Percentiles rank a stretch among this genome's conserved stretches.
phyloP scores from a whole-genome alignment of 2,329 filamentous ascomycete genomes.

The Colletotrichum somersetense region DNA sequence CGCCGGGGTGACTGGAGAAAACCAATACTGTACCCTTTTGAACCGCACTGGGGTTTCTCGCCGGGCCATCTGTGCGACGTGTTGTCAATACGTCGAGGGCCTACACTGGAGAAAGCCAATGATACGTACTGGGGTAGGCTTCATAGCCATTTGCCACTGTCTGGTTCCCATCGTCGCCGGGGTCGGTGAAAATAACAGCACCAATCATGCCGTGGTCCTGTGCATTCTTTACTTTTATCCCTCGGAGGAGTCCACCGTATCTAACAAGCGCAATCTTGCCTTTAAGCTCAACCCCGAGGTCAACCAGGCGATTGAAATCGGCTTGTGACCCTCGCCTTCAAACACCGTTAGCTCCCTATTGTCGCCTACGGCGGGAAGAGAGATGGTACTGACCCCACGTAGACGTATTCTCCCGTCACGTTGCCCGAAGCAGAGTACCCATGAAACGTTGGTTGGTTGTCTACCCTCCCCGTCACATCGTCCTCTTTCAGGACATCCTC shows the following conservation, averaged over 20 bases:
- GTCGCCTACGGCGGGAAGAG: rapidly evolving
- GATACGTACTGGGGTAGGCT: conserved; percentile 69
- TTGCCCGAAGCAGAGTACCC: conserved; percentile 86
- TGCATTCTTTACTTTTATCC: conserved; percentile 85
- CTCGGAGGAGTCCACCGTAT: conserved; percentile 83
- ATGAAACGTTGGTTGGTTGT: conserved; percentile 83
- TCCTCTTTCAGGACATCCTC: conserved; percentile 82
- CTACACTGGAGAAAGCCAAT: rapidly evolving
- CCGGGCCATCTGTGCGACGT: conserved; percentile 67
- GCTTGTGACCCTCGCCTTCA: conserved; percentile 71
- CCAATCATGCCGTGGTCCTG: conserved; percentile 83
- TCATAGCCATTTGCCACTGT: conserved; percentile 81
- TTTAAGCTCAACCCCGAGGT: conserved; percentile 75
- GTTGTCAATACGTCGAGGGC: background rate
- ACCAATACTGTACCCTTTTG: conserved; percentile 84
- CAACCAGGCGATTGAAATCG: conserved; percentile 79
- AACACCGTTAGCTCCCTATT: background rate
- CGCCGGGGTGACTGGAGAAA: conserved; percentile 65
- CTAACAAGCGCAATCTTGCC: conserved; percentile 85
- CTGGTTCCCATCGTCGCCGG: conserved; percentile 79
- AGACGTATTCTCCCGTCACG: conserved; percentile 81
- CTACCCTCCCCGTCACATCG: conserved; percentile 75
- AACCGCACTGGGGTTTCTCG: conserved; percentile 80
- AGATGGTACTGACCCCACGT: conserved; percentile 68
- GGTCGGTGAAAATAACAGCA: conserved; percentile 79